Base-by-base conservation (phyloP, 2,329 filamentous ascomycete species). In the Parastagonospora nodorum region DNA sequence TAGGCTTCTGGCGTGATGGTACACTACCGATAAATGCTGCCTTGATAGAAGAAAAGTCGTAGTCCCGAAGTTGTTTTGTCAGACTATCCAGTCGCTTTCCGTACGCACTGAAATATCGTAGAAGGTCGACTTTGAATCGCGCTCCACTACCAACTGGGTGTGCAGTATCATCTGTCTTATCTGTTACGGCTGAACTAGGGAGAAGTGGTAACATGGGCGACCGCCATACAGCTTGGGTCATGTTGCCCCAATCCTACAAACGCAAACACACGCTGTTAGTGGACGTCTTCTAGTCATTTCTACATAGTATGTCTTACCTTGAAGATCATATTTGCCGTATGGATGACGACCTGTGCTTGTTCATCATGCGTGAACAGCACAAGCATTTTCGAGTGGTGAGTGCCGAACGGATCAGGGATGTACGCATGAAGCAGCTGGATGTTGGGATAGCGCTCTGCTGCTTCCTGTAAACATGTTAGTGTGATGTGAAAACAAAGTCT, bases 261-360 rank as follows among this genome's bases (percentile, higher is more conserved):
- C 2, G 4, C 24, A 16, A 19, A 35, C 14, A n/a, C 12, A 9
- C 14, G 3, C 4, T 8, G 10, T 44, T 19, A 44, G 42, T 15
- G 29, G 11, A 14, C 19, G 31, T 36, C 12, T 24, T 16, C 2
- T 27, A 16, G 8, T 10, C 14, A 2, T 2, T 35, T 24, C 8
- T 3, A 43, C 28, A 15, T n/a, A 6, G 3, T 30, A 8, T 14
- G 1, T 36, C 32, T 15, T 36, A 44, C 42, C 42, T 15, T 42
- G 2, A 29, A 15, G 24, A 96, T 93, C 88, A 96, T 91, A 62
- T 96, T 96, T 14, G 92, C 90, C 0, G 92, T 96, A 62, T 95
- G 90, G 28, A 96, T 92, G 48, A 95, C 75, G 5, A 96, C 77
- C 73, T 95, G 88, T 0, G 88, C 89, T 0, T 81, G 84, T 55